phyloP scores from a whole-genome alignment of 139 green algal genomes.

The Chlorella sp. region DNA sequence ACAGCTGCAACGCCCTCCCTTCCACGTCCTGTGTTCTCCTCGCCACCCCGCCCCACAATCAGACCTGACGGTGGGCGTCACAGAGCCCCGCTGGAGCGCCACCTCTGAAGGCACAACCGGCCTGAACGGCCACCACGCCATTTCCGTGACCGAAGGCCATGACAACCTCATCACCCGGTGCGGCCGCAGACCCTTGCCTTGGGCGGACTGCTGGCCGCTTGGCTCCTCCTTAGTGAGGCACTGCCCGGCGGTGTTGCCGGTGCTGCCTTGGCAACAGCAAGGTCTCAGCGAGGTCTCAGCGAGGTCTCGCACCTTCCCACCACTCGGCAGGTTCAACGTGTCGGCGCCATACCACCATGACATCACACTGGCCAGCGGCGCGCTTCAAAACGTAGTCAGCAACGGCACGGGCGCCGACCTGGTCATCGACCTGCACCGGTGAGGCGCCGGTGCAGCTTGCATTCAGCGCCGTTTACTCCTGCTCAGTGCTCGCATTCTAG shows the following conservation, averaged over 20 bases:
- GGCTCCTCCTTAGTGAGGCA: too few species aligned
- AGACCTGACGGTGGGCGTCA: background rate
- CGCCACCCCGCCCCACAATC: too few species aligned
- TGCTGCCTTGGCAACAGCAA: too few species aligned
- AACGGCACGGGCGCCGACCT: background rate
- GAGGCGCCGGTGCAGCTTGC: too few species aligned
- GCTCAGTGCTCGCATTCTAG: too few species aligned
- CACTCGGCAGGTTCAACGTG: background rate
- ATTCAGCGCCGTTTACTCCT: too few species aligned
- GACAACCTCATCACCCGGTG: background rate
- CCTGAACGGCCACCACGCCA: slow-evolving; percentile 2
- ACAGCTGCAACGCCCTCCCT: too few species aligned
- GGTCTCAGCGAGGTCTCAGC: too few species aligned
- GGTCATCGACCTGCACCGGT: background rate
- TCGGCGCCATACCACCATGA: background rate
- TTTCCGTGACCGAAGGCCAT: background rate
- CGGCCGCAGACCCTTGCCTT: too few species aligned
- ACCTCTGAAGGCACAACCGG: background rate
- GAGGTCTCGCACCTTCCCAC: too few species aligned
- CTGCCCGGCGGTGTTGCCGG: too few species aligned
- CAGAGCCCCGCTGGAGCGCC: background rate
- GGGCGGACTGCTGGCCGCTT: background rate
- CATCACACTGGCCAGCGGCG: background rate
- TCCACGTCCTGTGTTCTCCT: too few species aligned
- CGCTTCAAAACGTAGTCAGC: background rate